Evolutionary conservation across 306 rosid genomes (phyloP), one percentile per base, ranked within the genome.

Genomic region (Cucumis cinereus): DNA sequence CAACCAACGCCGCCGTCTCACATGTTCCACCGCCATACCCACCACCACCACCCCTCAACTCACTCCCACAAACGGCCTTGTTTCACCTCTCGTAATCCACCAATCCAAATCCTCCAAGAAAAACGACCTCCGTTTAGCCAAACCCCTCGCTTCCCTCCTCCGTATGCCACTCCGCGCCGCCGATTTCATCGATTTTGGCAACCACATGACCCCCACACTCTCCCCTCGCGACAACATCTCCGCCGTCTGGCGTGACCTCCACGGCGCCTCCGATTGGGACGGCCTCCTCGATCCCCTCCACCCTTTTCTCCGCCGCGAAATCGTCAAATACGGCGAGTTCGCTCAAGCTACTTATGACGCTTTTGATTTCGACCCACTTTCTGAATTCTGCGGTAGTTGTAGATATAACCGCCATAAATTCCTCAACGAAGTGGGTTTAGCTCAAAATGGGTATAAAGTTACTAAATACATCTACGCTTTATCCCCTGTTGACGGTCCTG

Each of bases 331-430:
- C 7, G 97, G 97, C 7, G 97, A 91, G 53, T 88, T 91, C 24
- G 83, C 91, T 4, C 92, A 88, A 68, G 91, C 94, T 23, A 86
- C 97, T 24, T 91, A 88, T 49, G 92, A 89, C 30, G 92, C 92
- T 33, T 89, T 89, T 33, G 92, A 91, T 59, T 86, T 80, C 49
- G 92, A 88, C 47, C 73, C 89, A 2, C 78, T 83, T 75, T 91
- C 93, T 0, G 90, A 86, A 70, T 89, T 79, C 17, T 81, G 93
- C 1, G 93, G 93, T 24, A 91, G 90, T 71, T 87, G 92, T 20
- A 84, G 86, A 55, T 88, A 83, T 82, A 84, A 86, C 74, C 40
- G 50, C 1, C 78, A 69, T 28, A 88, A 79, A 53, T 35, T 89
- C 2, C 76, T 91, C 6, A 81, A 81, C 4, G 83, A 78, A 66